A percentile compares a stretch with the other conserved stretches of the same genome.
Evolutionary conservation across 1,284 basidiomycete species (phyloP).

Genomic region (Ceratobasidium sp.): DNA sequence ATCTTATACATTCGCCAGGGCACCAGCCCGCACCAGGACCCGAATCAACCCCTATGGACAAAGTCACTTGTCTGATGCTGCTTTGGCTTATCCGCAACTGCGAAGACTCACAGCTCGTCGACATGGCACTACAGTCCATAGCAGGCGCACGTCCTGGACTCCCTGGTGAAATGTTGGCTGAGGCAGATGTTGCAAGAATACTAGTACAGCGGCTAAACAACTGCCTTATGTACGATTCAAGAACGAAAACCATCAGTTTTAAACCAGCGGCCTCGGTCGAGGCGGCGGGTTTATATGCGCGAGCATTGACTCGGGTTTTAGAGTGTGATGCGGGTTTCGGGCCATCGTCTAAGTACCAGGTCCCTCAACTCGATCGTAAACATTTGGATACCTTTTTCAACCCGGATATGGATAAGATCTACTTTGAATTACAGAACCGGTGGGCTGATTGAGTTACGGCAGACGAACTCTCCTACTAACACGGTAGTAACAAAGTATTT

Average conservation of each 20-base stretch:
- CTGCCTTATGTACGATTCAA: neutral
- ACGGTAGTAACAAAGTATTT: no score
- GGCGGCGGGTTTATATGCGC: neutral
- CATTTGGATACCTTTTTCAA: no score
- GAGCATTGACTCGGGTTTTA: neutral
- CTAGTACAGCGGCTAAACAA: constrained; percentile 1
- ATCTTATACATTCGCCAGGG: neutral
- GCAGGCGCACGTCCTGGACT: neutral
- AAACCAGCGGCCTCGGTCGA: neutral
- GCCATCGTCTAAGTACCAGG: neutral
- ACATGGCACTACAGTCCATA: neutral
- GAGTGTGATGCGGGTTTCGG: neutral
- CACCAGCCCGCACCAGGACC: neutral
- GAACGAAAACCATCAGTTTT: neutral
- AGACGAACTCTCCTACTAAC: no score
- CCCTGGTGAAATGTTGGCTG: neutral
- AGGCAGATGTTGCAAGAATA: neutral
- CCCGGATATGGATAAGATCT: no score
- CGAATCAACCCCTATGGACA: neutral
- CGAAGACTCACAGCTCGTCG: neutral
- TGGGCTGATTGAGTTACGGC: no score
- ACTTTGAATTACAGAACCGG: no score
- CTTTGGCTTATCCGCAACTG: constrained; percentile 1
- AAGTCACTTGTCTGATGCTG: neutral
- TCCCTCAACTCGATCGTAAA: neutral